Conservation (phyloP, 768 basidiomycete species). For the Suillus clintonianus region DNA sequence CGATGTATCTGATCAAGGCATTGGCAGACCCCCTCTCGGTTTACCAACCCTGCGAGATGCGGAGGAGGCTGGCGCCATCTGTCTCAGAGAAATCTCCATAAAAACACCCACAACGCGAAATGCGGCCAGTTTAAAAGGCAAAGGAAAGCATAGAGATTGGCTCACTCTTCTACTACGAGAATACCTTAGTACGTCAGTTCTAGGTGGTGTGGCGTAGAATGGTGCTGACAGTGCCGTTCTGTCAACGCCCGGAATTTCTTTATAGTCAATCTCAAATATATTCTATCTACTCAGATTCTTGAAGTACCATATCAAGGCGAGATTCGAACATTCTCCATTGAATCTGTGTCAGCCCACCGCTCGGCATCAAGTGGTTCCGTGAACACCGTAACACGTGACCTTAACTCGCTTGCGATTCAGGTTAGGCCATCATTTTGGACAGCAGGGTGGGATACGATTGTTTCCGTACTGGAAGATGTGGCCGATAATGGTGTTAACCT, state of each 20-base stretch:
- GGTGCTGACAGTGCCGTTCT: conserved; percentile 2
- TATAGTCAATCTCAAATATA: conserved; percentile 72
- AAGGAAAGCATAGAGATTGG: conserved; percentile 60
- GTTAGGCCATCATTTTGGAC: conserved; percentile 52
- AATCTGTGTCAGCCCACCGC: conserved; percentile 40
- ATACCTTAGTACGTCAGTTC: conserved; percentile 53
- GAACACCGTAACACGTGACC: conserved; percentile 38
- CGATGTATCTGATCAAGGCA: conserved; percentile 43
- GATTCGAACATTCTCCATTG: conserved; percentile 57
- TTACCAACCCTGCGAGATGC: conserved; percentile 52
- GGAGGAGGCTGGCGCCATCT: conserved; percentile 53
- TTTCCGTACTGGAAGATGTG: conserved; percentile 42
- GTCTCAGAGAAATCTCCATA: conserved; percentile 48
- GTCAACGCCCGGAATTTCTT: conserved; percentile 9
- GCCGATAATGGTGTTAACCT: conserved; percentile 24
- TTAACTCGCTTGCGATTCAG: conserved; percentile 49
- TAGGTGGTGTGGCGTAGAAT: neutral
- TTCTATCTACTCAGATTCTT: conserved; percentile 60
- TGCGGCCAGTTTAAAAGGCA: conserved; percentile 16
- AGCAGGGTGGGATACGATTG: conserved; percentile 67
- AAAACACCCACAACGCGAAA: conserved; percentile 17
- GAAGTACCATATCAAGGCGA: conserved; percentile 66
- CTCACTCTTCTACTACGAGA: conserved; percentile 67
- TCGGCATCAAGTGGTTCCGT: conserved; percentile 19
- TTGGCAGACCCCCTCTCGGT: conserved; percentile 41